Conservation (phyloP, 2,329 filamentous ascomycete species). For the Lecanicillium sp. region DNA sequence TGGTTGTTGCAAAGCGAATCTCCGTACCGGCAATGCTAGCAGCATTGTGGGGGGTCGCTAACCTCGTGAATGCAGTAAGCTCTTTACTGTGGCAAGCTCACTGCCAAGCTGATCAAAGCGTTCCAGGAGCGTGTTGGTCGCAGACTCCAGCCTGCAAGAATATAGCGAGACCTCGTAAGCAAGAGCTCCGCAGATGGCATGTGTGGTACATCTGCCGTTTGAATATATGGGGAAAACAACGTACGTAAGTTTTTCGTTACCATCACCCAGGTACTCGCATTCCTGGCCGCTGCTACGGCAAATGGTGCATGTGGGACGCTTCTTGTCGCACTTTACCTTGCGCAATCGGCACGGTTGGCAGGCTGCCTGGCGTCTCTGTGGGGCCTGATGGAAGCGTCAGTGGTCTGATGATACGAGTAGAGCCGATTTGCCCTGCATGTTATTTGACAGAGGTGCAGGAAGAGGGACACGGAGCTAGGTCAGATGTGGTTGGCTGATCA, state of each 20-base stretch:
- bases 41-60: neutral
- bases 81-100: conserved; percentile 11
- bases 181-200: too few relatives aligned
- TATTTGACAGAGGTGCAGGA: too few relatives aligned
- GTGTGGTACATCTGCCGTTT: too few relatives aligned
- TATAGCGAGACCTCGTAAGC: too few relatives aligned
- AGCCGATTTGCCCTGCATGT: too few relatives aligned
- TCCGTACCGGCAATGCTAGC: too few relatives aligned
- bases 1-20: too few relatives aligned
- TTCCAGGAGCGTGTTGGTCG: conserved; percentile 11
- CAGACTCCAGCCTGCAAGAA: conserved; percentile 10
- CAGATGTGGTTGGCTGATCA: too few relatives aligned
- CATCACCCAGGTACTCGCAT: conserved; percentile 13
- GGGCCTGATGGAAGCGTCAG: neutral
- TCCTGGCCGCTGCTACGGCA: conserved; percentile 10
- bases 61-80: conserved; percentile 3
- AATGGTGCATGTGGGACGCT: conserved; percentile 11
- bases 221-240: neutral
- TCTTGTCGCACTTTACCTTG: conserved; percentile 15
- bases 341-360: conserved; percentile 12
- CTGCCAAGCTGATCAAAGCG: conserved; percentile 11
- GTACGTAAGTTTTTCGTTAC: conserved; percentile 12
- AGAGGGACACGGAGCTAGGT: too few relatives aligned
- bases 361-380: conserved; percentile 12
- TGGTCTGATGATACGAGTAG: too few relatives aligned